Evolutionary conservation across 768 basidiomycete species (phyloP).

Genomic region (Cystofilobasidium macerans): DNA sequence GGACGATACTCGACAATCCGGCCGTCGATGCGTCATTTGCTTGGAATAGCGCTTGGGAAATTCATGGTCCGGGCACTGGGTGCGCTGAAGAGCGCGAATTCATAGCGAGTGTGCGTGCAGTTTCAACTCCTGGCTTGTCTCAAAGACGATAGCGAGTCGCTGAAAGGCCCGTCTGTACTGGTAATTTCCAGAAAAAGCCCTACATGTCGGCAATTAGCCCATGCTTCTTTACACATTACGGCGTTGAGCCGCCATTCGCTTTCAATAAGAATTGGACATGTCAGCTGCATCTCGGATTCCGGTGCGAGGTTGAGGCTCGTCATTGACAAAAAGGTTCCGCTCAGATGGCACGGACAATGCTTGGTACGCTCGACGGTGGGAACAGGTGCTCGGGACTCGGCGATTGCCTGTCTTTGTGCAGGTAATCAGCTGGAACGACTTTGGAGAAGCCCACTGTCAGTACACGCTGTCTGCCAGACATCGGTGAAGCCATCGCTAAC

Average conservation of each 20-base stretch:
- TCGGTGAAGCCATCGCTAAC: neutral
- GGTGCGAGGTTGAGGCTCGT: neutral
- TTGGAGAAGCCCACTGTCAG: too few relatives aligned
- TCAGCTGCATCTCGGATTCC: constrained; percentile 21
- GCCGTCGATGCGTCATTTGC: constrained; percentile 35
- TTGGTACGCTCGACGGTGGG: constrained; percentile 34
- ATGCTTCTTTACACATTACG: constrained; percentile 39
- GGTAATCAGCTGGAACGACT: constrained; percentile 40
- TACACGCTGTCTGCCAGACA: too few relatives aligned
- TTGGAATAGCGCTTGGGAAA: constrained; percentile 37
- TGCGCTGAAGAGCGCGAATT: constrained; percentile 33
- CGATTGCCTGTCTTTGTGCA: constrained; percentile 34
- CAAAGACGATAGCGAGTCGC: too few relatives aligned
- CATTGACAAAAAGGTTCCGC: neutral
- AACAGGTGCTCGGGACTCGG: constrained; percentile 28
- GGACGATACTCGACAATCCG: constrained; percentile 30
- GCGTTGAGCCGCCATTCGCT: constrained; percentile 34
- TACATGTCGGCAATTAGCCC: constrained; percentile 39
- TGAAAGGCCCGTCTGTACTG: too few relatives aligned
- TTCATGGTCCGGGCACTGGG: neutral
- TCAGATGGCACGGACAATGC: constrained; percentile 37
- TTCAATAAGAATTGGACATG: constrained; percentile 41
- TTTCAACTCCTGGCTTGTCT: neutral
- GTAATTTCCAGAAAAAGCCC: constrained; percentile 29
- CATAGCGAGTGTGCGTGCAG: constrained; percentile 28